Conservation (phyloP, 1,139 yeast species). For the Lodderomyces orthopsilosis region DNA sequence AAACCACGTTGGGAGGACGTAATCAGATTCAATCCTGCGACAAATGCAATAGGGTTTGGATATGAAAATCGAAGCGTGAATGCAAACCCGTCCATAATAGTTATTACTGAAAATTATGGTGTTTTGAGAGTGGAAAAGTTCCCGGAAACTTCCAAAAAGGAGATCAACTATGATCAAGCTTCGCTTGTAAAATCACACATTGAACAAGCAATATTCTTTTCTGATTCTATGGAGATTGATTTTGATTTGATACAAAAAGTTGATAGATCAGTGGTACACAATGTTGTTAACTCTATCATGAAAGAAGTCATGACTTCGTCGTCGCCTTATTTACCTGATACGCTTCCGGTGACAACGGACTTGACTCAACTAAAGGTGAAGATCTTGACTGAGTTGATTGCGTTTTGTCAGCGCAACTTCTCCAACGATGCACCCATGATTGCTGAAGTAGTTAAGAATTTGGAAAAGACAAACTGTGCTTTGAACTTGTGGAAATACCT, state of each 20-base stretch:
- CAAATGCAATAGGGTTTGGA: slow-evolving; percentile 62
- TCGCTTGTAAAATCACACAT: slow-evolving; percentile 63
- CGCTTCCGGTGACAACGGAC: slow-evolving; percentile 27
- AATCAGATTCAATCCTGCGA: slow-evolving; percentile 51
- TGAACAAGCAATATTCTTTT: slow-evolving; percentile 76
- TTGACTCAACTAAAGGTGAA: slow-evolving; percentile 25
- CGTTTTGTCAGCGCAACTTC: slow-evolving; percentile 49
- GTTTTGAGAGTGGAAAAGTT: slow-evolving; percentile 59
- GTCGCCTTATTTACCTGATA: slow-evolving; percentile 33
- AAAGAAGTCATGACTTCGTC: slow-evolving; percentile 53
- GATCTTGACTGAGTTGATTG: slow-evolving; percentile 39
- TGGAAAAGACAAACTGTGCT: slow-evolving; percentile 61
- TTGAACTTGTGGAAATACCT: slow-evolving; percentile 45
- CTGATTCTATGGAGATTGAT: slow-evolving; percentile 49
- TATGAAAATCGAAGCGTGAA: slow-evolving; percentile 37
- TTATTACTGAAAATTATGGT: slow-evolving; percentile 61
- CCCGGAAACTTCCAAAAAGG: slow-evolving; percentile 14
- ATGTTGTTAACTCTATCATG: slow-evolving; percentile 49
- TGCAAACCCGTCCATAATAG: slow-evolving; percentile 40
- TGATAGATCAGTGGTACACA: slow-evolving; percentile 38
- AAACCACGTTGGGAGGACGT: slow-evolving; percentile 79
- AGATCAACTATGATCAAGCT: slow-evolving; percentile 22
- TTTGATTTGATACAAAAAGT: slow-evolving; percentile 46
- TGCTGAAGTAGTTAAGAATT: slow-evolving; percentile 39
- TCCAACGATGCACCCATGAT: slow-evolving; percentile 24